These are phyloP conservation scores for Trichomonas gallinae DNA, from an alignment of 208 protist genomes.

Conservation along the genomic window DNA sequence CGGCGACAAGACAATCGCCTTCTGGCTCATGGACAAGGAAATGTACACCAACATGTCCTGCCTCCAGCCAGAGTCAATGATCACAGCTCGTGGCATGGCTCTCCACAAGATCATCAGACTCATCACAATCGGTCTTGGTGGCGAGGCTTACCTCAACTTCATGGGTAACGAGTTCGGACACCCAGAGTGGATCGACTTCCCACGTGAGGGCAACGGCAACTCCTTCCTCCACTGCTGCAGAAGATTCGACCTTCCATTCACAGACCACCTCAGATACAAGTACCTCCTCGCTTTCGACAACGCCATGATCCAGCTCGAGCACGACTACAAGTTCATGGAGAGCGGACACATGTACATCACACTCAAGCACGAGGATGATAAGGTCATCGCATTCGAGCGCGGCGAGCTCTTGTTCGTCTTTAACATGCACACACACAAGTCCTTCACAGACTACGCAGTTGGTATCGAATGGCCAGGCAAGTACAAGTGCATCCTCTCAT, in stretches of 20 bases:
- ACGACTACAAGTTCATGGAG: background rate
- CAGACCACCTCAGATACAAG: slow-evolving; percentile 53
- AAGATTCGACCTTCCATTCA: slow-evolving; percentile 56
- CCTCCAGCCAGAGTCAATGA: slow-evolving; percentile 19
- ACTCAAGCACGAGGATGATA: background rate
- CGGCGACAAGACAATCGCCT: slow-evolving; percentile 71
- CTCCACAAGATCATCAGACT: slow-evolving; percentile 57
- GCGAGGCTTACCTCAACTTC: slow-evolving; percentile 55
- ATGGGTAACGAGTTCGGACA: slow-evolving; percentile 80
- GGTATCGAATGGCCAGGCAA: background rate
- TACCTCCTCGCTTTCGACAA: slow-evolving; percentile 54
- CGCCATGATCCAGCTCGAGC: slow-evolving; percentile 47
- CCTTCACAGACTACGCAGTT: background rate
- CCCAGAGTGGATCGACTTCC: slow-evolving; percentile 80
- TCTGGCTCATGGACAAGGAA: slow-evolving; percentile 74
- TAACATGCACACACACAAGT: slow-evolving; percentile 22
- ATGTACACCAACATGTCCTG: slow-evolving; percentile 36
- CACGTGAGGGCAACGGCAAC: slow-evolving; percentile 58
- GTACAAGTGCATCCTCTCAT: background rate
- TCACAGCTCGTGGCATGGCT: slow-evolving; percentile 56
- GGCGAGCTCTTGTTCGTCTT: slow-evolving; percentile 10
- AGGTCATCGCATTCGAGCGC: slow-evolving; percentile 21
- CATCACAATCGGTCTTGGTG: slow-evolving; percentile 54
- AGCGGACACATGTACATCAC: background rate
- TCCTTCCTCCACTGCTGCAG: slow-evolving; percentile 57